phyloP scores from a whole-genome alignment of 2,329 filamentous ascomycete species.

The Microdochium paspali region DNA sequence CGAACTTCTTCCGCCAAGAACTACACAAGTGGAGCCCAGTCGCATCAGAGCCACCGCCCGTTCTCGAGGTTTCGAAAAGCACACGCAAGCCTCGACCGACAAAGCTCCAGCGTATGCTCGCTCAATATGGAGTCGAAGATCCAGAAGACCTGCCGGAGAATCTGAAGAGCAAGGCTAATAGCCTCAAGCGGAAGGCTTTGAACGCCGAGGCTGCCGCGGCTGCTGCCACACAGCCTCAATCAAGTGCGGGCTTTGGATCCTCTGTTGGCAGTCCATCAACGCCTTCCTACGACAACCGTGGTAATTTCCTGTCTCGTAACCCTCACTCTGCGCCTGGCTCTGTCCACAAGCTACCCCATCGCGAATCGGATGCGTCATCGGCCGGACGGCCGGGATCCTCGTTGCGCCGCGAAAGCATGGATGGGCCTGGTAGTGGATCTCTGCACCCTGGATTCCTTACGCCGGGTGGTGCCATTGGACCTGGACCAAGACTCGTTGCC shows the following conservation, averaged over 20 bases:
- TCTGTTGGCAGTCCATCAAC: constrained; percentile 22
- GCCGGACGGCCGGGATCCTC: constrained; percentile 21
- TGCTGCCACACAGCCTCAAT: constrained; percentile 14
- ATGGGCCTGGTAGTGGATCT: constrained; percentile 15
- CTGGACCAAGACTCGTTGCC: constrained; percentile 30
- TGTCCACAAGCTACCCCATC: constrained; percentile 23
- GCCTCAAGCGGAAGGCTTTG: constrained; percentile 61
- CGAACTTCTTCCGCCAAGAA: constrained; percentile 96
- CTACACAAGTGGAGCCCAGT: constrained; percentile 92
- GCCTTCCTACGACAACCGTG: constrained; percentile 20
- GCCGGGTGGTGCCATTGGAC: constrained; percentile 20
- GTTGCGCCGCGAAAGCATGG: constrained; percentile 22
- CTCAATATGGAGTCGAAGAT: constrained; percentile 78
- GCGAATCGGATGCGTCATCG: constrained; percentile 21
- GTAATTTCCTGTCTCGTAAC: constrained; percentile 22
- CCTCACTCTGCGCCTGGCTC: constrained; percentile 27
- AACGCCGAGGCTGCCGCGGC: constrained; percentile 43
- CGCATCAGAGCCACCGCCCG: constrained; percentile 74
- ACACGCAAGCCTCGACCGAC: constrained; percentile 94
- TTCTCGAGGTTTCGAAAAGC: constrained; percentile 78
- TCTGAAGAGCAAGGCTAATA: constrained; percentile 68
- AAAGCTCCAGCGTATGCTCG: constrained; percentile 92
- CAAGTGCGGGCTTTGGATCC: constrained; percentile 9
- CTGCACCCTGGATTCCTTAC: constrained; percentile 34
- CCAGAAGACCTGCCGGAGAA: constrained; percentile 83